Percentiles rank a stretch among this genome's conserved stretches.
Conservation (phyloP, 148 eudicot genomes). For the Camellia japonica region DNA sequence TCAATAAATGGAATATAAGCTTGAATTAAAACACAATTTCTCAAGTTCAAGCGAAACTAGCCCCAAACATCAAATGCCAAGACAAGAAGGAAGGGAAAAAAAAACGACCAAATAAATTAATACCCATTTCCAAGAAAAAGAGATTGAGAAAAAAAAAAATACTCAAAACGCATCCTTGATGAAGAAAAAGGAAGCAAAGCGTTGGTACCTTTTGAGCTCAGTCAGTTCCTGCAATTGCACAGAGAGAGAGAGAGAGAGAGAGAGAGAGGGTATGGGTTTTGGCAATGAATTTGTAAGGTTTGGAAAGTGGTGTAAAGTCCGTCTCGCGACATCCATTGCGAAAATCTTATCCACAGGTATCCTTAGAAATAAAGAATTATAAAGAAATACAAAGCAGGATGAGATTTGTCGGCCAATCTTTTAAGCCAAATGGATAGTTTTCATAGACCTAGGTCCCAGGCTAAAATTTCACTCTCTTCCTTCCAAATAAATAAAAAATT, state of each 20-base stretch:
- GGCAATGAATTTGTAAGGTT: background rate
- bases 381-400: no score
- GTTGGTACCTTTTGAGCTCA: background rate
- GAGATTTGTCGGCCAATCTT: no score
- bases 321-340: background rate
- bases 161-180: background rate
- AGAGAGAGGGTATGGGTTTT: background rate
- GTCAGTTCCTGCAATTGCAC: background rate
- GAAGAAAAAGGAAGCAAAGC: background rate
- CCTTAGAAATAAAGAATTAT: no score
- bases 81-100: background rate
- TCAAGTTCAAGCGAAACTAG: background rate
- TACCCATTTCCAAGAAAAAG: background rate
- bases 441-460: no score
- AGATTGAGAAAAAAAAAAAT: no score
- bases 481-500: no score
- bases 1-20: background rate
- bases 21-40: background rate
- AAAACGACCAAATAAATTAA: background rate
- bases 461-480: no score
- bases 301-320: no score
- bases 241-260: background rate
- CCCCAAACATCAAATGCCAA: background rate
- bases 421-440: no score
- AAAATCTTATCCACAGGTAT: conserved; percentile 8